A percentile compares a stretch with the other conserved stretches of the same genome.
Evolutionary conservation across 306 rosid genomes (phyloP).

Genomic region (Vicia villosa): DNA sequence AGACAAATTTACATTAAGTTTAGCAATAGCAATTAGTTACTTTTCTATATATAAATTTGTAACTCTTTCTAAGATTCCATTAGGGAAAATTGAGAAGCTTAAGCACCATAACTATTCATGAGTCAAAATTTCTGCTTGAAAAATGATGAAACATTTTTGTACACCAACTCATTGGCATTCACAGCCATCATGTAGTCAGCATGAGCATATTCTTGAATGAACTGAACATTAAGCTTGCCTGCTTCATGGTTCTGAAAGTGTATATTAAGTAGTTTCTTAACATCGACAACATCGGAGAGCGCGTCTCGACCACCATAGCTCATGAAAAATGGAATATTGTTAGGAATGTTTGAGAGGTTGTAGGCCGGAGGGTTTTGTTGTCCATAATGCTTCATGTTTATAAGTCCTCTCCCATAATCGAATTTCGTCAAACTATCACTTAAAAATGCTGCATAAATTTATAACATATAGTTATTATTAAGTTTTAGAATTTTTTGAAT

Average conservation of each 20-base stretch:
- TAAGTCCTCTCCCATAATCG: constrained; percentile 44
- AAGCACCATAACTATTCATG: no score
- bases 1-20: no score
- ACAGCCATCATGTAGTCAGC: constrained; percentile 57
- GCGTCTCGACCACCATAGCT: constrained; percentile 81
- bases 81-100: no score
- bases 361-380: constrained; percentile 51
- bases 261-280: constrained; percentile 36
- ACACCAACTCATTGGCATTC: constrained; percentile 64
- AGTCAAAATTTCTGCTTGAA: constrained; percentile 40
- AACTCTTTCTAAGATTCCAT: no score
- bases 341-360: constrained; percentile 69
- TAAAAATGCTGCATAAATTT: constrained; percentile 50
- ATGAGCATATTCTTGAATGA: constrained; percentile 65
- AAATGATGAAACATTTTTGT: constrained; percentile 44
- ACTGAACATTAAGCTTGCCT: constrained; percentile 57
- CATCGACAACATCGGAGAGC: constrained; percentile 57
- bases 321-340: constrained; percentile 58
- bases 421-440: constrained; percentile 53
- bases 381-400: constrained; percentile 41
- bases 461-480: background rate
- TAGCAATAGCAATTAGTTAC: no score
- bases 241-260: constrained; percentile 41
- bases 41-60: no score
- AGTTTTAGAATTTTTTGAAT: background rate